Conservation (phyloP, 345 rosid genomes). For the Eucalyptus cladocalyx region DNA sequence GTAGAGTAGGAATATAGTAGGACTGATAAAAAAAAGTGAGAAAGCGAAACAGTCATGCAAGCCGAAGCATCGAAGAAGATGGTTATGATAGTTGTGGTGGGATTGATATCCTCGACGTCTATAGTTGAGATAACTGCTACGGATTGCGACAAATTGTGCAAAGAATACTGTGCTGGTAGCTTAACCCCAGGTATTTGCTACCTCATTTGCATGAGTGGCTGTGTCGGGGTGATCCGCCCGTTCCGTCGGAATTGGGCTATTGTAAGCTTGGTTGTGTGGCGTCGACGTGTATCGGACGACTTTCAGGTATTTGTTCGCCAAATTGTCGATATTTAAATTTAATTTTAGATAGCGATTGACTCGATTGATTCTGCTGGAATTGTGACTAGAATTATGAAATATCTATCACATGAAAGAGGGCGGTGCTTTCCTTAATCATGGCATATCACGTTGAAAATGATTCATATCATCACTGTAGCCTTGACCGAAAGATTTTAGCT, state of each 20-base stretch:
- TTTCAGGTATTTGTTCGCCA: background rate
- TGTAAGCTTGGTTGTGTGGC: background rate
- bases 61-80: background rate
- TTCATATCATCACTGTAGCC: background rate
- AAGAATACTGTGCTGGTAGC: background rate
- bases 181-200: background rate
- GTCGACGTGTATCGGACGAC: background rate
- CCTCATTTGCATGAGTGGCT: background rate
- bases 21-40: too few species aligned
- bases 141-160: background rate
- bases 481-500: background rate
- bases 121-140: background rate
- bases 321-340: background rate
- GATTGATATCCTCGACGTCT: background rate
- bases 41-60: background rate
- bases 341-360: background rate
- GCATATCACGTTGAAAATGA: background rate
- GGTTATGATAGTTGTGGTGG: background rate
- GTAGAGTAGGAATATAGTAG: too few species aligned
- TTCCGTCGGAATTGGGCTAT: background rate
- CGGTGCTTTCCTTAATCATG: background rate
- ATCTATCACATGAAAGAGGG: background rate
- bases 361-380: background rate
- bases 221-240: background rate
- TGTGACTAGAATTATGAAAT: background rate